Percentiles rank a stretch among this genome's conserved stretches.
These are phyloP conservation scores for Cryptosporidium sp. DNA, from an alignment of 169 alveolate genomes.

Conservation along the genomic window DNA sequence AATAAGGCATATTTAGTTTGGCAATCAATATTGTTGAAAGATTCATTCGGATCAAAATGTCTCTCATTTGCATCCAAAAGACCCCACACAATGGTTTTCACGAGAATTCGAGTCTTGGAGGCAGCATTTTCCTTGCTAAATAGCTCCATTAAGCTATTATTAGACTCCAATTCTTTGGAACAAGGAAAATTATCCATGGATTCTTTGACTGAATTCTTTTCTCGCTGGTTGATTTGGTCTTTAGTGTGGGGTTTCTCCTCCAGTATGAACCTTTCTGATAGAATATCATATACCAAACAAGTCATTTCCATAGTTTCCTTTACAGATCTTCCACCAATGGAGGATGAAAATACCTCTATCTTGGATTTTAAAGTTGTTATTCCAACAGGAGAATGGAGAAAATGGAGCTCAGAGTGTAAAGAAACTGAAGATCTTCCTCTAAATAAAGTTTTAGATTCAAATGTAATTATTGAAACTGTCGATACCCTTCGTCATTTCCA, in stretches of 20 bases:
- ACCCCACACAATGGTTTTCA: constrained; percentile 94
- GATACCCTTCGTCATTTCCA: constrained; percentile 96
- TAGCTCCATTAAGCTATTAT: constrained; percentile 50
- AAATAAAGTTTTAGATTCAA: constrained; percentile 92
- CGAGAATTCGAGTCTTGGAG: constrained; percentile 91
- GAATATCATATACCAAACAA: constrained; percentile 8
- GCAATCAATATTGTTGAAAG: constrained; percentile 15
- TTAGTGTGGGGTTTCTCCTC: constrained; percentile 77
- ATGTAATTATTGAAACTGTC: constrained; percentile 94
- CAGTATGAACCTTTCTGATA: constrained; percentile 67
- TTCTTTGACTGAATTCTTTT: background rate
- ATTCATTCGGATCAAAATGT: constrained; percentile 80
- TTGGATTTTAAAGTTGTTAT: constrained; percentile 93
- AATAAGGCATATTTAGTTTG: constrained; percentile 76
- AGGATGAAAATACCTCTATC: constrained; percentile 82
- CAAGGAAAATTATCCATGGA: background rate
- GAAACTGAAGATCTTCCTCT: constrained; percentile 9
- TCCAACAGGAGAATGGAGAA: constrained; percentile 93
- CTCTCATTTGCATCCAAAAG: constrained; percentile 83
- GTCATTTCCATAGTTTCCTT: background rate
- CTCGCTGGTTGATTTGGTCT: constrained; percentile 10
- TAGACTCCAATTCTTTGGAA: constrained; percentile 11
- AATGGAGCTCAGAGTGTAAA: constrained; percentile 87
- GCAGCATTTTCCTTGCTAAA: constrained; percentile 89
- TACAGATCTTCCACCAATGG: constrained; percentile 68